phyloP scores from a whole-genome alignment of 768 basidiomycete genomes.

The Fistulinella prunicolor region DNA sequence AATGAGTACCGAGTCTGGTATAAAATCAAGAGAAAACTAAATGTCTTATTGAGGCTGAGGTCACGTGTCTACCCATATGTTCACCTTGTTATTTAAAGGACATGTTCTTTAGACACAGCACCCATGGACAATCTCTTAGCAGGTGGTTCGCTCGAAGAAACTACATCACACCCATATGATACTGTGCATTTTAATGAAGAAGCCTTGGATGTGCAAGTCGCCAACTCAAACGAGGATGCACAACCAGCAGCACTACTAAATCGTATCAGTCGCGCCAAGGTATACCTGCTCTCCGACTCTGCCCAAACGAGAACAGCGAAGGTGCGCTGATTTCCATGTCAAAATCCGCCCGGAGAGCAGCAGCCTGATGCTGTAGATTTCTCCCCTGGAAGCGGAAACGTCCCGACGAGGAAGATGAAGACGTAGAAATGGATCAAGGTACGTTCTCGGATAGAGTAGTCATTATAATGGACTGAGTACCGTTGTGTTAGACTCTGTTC shows the following conservation, averaged over 20 bases:
- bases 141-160: slow-evolving; percentile 31
- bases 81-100: no score
- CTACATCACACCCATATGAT: slow-evolving; percentile 47
- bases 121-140: slow-evolving; percentile 51
- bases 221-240: slow-evolving; percentile 29
- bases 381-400: slow-evolving; percentile 45
- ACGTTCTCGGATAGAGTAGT: slow-evolving; percentile 17
- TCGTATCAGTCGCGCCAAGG: slow-evolving; percentile 69
- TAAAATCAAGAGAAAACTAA: no score
- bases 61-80: slow-evolving; percentile 17
- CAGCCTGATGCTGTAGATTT: slow-evolving; percentile 43
- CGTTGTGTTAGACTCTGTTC: slow-evolving; percentile 38
- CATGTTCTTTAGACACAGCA: slow-evolving; percentile 3
- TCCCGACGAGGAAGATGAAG: slow-evolving; percentile 39
- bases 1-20: no score
- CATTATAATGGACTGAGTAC: neutral
- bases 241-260: slow-evolving; percentile 44
- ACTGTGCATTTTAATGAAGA: slow-evolving; percentile 57
- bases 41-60: no score
- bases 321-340: slow-evolving; percentile 58
- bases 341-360: slow-evolving; percentile 35
- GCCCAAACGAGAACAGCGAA: slow-evolving; percentile 59
- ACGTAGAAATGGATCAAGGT: slow-evolving; percentile 35
- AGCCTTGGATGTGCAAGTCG: slow-evolving; percentile 32
- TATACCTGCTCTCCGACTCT: slow-evolving; percentile 76